Evolutionary conservation across 148 eudicot species (phyloP).

Genomic region (Heliosperma pusillum): DNA sequence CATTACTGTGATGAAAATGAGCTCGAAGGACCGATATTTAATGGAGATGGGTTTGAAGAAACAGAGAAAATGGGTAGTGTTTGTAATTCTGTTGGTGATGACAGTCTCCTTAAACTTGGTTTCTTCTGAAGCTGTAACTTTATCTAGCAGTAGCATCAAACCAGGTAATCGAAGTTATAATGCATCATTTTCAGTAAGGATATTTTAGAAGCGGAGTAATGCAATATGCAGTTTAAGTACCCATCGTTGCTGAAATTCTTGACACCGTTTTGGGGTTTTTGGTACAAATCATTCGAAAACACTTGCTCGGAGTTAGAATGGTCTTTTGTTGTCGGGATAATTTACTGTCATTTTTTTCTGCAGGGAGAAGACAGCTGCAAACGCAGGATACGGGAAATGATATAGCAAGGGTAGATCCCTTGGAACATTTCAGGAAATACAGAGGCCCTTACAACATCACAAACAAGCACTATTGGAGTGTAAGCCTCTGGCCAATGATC

Average conservation of each 20-base stretch:
- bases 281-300: background rate
- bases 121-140: conserved; percentile 19
- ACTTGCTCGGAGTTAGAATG: background rate
- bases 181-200: background rate
- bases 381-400: conserved; percentile 33
- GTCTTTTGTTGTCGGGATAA: no score
- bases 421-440: conserved; percentile 53
- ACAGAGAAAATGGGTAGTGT: conserved; percentile 3
- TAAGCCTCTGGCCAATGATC: conserved; percentile 27
- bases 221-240: background rate
- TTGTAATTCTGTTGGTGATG: conserved; percentile 4
- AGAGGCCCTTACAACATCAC: conserved; percentile 65
- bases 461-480: conserved; percentile 78
- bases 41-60: conserved; percentile 12
- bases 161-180: conserved; percentile 19
- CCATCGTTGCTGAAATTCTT: background rate
- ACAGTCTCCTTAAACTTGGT: conserved; percentile 22
- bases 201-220: no score
- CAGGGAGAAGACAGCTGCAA: conserved; percentile 35
- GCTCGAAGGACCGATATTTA: background rate
- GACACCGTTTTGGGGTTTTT: background rate
- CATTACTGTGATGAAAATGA: background rate
- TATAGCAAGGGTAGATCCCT: conserved; percentile 58
- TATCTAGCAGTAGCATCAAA: background rate
- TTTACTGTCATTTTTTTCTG: background rate